A percentile compares a stretch with the other conserved stretches of the same genome.
Evolutionary conservation across 2,329 filamentous ascomycete genomes (phyloP).

Genomic region (Chaetomium sp.): DNA sequence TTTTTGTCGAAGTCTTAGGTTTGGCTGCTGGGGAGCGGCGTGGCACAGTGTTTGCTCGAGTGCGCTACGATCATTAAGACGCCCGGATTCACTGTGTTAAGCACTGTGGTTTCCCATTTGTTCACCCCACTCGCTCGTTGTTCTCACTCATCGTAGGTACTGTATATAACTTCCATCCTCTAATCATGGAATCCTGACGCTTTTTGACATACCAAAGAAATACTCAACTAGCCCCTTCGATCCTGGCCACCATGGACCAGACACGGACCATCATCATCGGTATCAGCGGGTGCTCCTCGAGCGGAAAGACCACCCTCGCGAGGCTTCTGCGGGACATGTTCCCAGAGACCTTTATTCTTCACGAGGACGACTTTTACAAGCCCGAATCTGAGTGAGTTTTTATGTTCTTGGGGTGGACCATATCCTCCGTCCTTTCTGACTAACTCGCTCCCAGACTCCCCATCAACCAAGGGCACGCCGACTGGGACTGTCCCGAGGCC

Average conservation of each 20-base stretch:
- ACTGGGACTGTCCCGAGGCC: slow-evolving; percentile 90
- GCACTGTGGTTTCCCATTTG: not conserved
- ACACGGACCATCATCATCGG: slow-evolving; percentile 67
- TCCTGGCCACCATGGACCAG: slow-evolving; percentile 38
- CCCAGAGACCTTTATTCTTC: slow-evolving; percentile 76
- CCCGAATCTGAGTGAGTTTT: slow-evolving; percentile 69
- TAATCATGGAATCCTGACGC: not conserved
- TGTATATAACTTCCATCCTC: not conserved
- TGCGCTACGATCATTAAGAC: too few species aligned
- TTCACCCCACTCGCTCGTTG: not conserved
- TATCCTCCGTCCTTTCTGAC: not conserved
- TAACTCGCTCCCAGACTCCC: slow-evolving; percentile 50
- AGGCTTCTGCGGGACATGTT: slow-evolving; percentile 83
- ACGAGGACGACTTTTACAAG: slow-evolving; percentile 95
- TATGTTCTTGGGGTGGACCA: too few species aligned
- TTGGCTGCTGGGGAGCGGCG: too few species aligned
- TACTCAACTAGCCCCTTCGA: not conserved
- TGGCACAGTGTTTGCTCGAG: not conserved
- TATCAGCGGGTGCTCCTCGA: slow-evolving; percentile 87
- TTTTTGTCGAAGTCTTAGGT: not conserved
- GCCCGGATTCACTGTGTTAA: not conserved
- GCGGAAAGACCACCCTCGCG: slow-evolving; percentile 92
- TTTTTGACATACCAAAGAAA: not conserved
- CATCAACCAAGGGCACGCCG: slow-evolving; percentile 63
- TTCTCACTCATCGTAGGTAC: not conserved